Conservation (phyloP, 768 basidiomycete species). For the Auriscalpium vulgare region DNA sequence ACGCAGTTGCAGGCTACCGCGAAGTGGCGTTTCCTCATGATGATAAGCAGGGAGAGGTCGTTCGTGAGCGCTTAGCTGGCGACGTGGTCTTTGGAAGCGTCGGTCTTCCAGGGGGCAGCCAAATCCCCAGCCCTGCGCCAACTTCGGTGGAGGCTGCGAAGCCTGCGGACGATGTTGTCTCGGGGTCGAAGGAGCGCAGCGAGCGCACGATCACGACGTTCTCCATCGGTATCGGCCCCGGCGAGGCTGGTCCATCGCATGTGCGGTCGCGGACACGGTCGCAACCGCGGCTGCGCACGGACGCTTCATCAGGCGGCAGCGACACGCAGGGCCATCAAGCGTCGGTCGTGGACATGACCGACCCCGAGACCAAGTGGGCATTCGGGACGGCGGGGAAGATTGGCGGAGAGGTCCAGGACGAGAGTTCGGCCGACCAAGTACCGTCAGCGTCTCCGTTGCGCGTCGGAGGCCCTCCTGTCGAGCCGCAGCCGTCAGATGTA, state of each 20-base stretch:
- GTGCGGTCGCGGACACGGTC: slow-evolving; percentile 26
- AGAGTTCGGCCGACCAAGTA: background rate
- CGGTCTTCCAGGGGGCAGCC: slow-evolving; percentile 2
- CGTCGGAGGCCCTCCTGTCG: too few relatives aligned
- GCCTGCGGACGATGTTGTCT: background rate
- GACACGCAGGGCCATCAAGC: slow-evolving; percentile 4
- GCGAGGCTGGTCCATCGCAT: slow-evolving; percentile 25
- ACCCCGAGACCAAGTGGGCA: slow-evolving; percentile 38
- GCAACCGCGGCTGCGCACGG: slow-evolving; percentile 6
- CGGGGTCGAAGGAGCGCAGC: slow-evolving; percentile 5
- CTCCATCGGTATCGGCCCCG: slow-evolving; percentile 37
- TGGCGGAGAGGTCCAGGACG: background rate
- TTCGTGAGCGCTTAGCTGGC: slow-evolving; percentile 1
- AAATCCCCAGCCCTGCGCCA: slow-evolving; percentile 19
- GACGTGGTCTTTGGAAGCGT: slow-evolving; percentile 15
- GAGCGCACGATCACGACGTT: slow-evolving; percentile 25
- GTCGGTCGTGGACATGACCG: slow-evolving; percentile 28
- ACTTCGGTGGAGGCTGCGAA: slow-evolving; percentile 1
- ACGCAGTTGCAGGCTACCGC: slow-evolving; percentile 29
- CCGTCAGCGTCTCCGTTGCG: too few relatives aligned
- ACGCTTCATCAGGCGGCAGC: background rate
- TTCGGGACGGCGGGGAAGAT: slow-evolving; percentile 40
- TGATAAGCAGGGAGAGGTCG: background rate
- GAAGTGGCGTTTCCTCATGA: slow-evolving; percentile 18
- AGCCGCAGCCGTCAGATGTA: too few relatives aligned